phyloP scores from a whole-genome alignment of 1,284 basidiomycete genomes.

The Cryptococcus jaspeensis region DNA sequence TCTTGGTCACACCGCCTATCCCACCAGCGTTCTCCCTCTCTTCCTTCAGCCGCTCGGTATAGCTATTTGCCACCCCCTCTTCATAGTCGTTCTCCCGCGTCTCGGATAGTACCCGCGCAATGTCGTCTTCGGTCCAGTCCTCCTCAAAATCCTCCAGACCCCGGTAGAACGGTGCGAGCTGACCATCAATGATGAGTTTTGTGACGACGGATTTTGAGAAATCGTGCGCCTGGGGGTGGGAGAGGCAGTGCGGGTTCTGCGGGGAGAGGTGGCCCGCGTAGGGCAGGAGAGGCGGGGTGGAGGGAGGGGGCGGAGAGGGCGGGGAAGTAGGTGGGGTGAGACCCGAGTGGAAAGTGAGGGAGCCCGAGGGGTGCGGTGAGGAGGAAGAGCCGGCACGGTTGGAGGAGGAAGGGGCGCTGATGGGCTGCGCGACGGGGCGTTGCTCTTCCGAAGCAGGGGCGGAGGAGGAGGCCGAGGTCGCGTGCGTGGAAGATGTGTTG shows the following conservation, averaged over 20 bases:
- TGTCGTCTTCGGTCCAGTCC: conserved; percentile 77
- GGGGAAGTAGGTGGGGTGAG: conserved; percentile 34
- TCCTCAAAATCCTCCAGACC: conserved; percentile 91
- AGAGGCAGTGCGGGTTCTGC: conserved; percentile 83
- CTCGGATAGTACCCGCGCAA: conserved; percentile 55
- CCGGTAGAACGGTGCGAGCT: conserved; percentile 91
- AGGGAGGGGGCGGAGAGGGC: conserved; percentile 57
- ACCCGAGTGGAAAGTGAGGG: conserved; percentile 30
- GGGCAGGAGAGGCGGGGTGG: conserved; percentile 59
- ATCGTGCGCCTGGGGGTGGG: conserved; percentile 61
- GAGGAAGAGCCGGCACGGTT: neutral
- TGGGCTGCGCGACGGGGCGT: conserved; percentile 9
- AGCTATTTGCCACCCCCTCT: conserved; percentile 38
- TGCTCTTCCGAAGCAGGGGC: neutral
- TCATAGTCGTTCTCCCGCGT: conserved; percentile 38
- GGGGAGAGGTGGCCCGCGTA: conserved; percentile 73
- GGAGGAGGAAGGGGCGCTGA: neutral
- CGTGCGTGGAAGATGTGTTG: conserved; percentile 34
- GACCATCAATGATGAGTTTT: conserved; percentile 79
- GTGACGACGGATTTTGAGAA: conserved; percentile 87
- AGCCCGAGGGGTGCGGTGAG: neutral
- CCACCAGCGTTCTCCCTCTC: conserved; percentile 28
- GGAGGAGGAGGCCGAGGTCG: conserved; percentile 11
- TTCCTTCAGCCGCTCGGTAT: conserved; percentile 34
- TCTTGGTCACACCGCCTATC: conserved; percentile 29